These are phyloP conservation scores for cucumber (Cucumis sativus) DNA, from an alignment of 306 rosid genomes.

Conservation along the genomic window Cucumber_9930_V3 NC_026657.2:27726001-27726500, in stretches of 20 bases:
- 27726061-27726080: too few species aligned
- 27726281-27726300: neutral
- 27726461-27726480: constrained; percentile 8
- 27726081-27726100: neutral
- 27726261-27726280: neutral
- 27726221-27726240: constrained; percentile 42
- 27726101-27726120: constrained; percentile 36
- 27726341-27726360: neutral
- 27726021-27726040: neutral
- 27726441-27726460: constrained; percentile 60
- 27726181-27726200: constrained; percentile 23
- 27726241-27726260: neutral
- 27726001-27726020: constrained; percentile 23
- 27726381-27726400: neutral
- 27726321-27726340: too few species aligned
- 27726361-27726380: neutral
- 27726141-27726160: constrained; percentile 49
- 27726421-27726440: constrained; percentile 33
- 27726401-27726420: constrained; percentile 24
- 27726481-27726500: neutral
- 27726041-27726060: neutral
- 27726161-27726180: constrained; percentile 32
- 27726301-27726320: neutral
- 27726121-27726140: constrained; percentile 65
- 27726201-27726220: constrained; percentile 61